phyloP scores from a whole-genome alignment of 2,329 filamentous ascomycete genomes.

The Fonsecaea erecta region DNA sequence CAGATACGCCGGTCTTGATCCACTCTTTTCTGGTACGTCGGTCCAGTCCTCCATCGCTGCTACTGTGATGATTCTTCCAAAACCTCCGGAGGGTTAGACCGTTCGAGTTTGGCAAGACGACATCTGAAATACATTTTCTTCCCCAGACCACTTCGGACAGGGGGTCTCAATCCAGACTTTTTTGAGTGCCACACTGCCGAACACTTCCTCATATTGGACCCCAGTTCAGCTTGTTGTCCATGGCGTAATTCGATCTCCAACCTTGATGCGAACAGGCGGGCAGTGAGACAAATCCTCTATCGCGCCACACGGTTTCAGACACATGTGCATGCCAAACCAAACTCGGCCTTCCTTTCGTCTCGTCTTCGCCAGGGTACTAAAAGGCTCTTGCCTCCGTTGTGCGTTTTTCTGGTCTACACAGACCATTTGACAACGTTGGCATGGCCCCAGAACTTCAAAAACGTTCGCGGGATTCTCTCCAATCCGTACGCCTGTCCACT shows the following conservation, averaged over 20 bases:
- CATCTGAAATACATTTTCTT: neutral
- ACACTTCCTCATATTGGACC: neutral
- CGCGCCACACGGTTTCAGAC: slow-evolving; percentile 36
- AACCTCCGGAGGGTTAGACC: neutral
- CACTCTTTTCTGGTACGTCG: neutral
- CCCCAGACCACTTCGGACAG: neutral
- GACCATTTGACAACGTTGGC: slow-evolving; percentile 92
- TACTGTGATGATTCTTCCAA: neutral
- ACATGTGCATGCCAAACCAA: slow-evolving; percentile 81
- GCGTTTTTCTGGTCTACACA: slow-evolving; percentile 87
- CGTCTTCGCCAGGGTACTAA: slow-evolving; percentile 84
- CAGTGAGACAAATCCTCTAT: neutral
- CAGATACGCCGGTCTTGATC: neutral
- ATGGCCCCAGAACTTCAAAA: slow-evolving; percentile 74
- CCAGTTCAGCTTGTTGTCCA: slow-evolving; percentile 1
- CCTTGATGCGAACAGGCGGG: slow-evolving; percentile 14
- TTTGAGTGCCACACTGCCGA: neutral
- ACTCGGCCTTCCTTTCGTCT: slow-evolving; percentile 82
- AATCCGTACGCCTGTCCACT: slow-evolving; percentile 72
- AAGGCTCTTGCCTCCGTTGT: slow-evolving; percentile 79
- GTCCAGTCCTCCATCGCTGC: neutral
- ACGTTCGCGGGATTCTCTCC: slow-evolving; percentile 46
- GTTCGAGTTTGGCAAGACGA: neutral
- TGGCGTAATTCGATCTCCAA: slow-evolving; percentile 30
- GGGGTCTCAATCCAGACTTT: neutral